Conservation (phyloP, 1,284 basidiomycete genomes). For the Apiotrichum domesticum region DNA sequence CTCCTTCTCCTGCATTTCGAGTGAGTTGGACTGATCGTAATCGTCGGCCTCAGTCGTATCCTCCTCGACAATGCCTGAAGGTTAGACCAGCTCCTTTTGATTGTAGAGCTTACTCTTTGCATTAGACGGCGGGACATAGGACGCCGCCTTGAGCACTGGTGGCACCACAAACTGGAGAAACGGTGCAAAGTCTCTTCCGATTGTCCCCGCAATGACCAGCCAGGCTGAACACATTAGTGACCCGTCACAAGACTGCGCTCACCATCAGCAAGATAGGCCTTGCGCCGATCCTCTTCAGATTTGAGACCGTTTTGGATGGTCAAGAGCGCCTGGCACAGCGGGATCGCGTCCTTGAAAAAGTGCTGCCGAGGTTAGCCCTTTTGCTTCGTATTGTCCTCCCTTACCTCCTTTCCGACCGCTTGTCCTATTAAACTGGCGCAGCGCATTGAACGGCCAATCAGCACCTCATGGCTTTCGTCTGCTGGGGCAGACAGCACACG, state of each 20-base stretch:
- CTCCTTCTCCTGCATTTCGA: slow-evolving; percentile 73
- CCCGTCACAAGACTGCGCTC: slow-evolving; percentile 3
- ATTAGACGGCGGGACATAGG: slow-evolving; percentile 46
- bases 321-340: slow-evolving; percentile 64
- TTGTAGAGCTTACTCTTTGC: neutral
- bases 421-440: slow-evolving; percentile 76
- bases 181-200: slow-evolving; percentile 72
- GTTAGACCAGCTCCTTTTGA: slow-evolving; percentile 3
- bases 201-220: slow-evolving; percentile 6
- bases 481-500: slow-evolving; percentile 63
- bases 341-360: slow-evolving; percentile 57
- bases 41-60: slow-evolving; percentile 47
- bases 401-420: slow-evolving; percentile 57
- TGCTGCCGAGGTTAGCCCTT: neutral
- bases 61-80: slow-evolving; percentile 50
- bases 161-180: slow-evolving; percentile 78
- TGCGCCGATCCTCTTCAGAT: slow-evolving; percentile 28
- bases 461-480: slow-evolving; percentile 58
- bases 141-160: slow-evolving; percentile 63
- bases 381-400: neutral
- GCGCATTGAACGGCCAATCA: slow-evolving; percentile 75
- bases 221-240: neutral
- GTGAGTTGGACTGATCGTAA: slow-evolving; percentile 49
- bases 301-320: slow-evolving; percentile 63
- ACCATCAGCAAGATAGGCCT: slow-evolving; percentile 33